These are phyloP conservation scores for Globisporangium megalacanthum DNA, from an alignment of 352 stramenopile species.

Conservation along the genomic window DNA sequence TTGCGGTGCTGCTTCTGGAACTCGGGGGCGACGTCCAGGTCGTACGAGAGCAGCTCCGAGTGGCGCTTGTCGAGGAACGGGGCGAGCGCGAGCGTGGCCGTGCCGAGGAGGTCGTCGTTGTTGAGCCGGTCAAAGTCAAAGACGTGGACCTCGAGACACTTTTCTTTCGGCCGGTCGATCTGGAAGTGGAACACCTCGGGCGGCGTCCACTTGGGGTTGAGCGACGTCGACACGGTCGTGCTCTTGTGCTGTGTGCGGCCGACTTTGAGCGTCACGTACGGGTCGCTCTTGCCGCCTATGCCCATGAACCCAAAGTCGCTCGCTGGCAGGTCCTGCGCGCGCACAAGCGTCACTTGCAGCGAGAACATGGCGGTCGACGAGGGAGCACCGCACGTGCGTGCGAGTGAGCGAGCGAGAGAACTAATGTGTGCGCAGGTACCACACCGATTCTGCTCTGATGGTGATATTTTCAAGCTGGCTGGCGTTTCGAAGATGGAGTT, in stretches of 20 bases:
- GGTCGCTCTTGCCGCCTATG: conserved; percentile 70
- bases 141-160: conserved; percentile 46
- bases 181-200: conserved; percentile 63
- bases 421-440: too few relatives aligned
- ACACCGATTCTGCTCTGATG: background rate
- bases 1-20: conserved; percentile 62
- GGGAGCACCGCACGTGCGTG: background rate
- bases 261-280: conserved; percentile 64
- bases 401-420: background rate
- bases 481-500: too few relatives aligned
- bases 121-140: conserved; percentile 62
- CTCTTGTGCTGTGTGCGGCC: conserved; percentile 43
- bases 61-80: conserved; percentile 45
- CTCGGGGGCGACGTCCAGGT: conserved; percentile 42
- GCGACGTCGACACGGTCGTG: conserved; percentile 32
- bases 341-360: conserved; percentile 50
- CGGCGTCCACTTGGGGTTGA: conserved; percentile 55
- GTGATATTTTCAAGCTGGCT: background rate
- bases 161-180: conserved; percentile 53
- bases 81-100: conserved; percentile 36
- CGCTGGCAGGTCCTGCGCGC: conserved; percentile 39
- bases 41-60: conserved; percentile 46
- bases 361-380: conserved; percentile 30
- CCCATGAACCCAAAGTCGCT: conserved; percentile 66
- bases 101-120: conserved; percentile 56